Conservation (phyloP, 306 rosid species). For the Castanospermum australe region DNA sequence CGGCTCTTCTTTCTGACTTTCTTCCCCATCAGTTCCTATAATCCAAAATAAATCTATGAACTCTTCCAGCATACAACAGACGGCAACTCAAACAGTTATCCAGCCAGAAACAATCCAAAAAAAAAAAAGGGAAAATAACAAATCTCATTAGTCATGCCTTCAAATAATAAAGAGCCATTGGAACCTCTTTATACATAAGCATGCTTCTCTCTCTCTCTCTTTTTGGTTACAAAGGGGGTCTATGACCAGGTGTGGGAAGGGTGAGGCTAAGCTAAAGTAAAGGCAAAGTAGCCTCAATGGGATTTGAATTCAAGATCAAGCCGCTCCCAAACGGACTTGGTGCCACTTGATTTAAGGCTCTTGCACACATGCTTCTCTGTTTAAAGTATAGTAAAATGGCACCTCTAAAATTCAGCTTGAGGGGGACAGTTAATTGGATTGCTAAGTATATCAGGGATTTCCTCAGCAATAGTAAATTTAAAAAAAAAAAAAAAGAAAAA, state of each 20-base stretch:
- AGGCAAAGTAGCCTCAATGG: too few relatives aligned
- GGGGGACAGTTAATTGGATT: slow-evolving; percentile 5
- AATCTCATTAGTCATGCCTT: not conserved
- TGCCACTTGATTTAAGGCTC: too few relatives aligned
- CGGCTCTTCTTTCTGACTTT: slow-evolving; percentile 73
- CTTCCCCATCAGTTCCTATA: slow-evolving; percentile 81
- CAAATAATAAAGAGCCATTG: not conserved
- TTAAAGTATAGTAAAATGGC: not conserved
- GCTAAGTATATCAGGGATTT: not conserved
- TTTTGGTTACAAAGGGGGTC: too few relatives aligned
- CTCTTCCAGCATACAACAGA: slow-evolving; percentile 2
- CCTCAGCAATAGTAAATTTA: not conserved
- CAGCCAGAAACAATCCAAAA: not conserved
- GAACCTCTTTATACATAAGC: not conserved
- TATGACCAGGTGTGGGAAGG: too few relatives aligned
- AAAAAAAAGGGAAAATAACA: not conserved
- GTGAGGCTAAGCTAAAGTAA: too few relatives aligned
- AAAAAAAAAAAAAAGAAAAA: not conserved
- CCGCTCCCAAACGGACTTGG: too few relatives aligned
- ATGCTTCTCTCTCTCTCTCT: too few relatives aligned
- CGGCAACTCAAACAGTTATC: not conserved
- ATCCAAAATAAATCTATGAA: slow-evolving; percentile 39
- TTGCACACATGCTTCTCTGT: not conserved
- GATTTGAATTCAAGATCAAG: too few relatives aligned
- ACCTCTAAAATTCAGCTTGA: not conserved